These are phyloP conservation scores for Austroboletus novae-zelandiae DNA, from an alignment of 1,284 basidiomycete genomes.

Conservation along the genomic window DNA sequence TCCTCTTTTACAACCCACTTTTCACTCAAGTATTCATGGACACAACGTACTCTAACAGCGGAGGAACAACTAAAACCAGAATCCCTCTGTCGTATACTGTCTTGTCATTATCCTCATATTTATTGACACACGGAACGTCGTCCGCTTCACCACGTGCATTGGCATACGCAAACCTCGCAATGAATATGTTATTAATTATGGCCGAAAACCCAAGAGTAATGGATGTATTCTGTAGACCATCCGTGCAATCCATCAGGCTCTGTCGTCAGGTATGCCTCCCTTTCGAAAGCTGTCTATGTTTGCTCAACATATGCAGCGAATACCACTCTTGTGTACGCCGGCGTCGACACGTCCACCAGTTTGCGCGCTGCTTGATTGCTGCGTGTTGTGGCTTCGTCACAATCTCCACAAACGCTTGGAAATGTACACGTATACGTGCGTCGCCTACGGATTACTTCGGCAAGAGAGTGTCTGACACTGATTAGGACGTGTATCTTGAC, in stretches of 20 bases:
- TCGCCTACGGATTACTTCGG: conserved; percentile 2
- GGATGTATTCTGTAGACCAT: conserved; percentile 41
- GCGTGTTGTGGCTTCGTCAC: conserved; percentile 65
- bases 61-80: conserved; percentile 9
- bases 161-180: conserved; percentile 55
- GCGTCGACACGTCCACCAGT: conserved; percentile 42
- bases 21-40: conserved; percentile 48
- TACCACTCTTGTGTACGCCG: conserved; percentile 48
- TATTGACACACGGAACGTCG: conserved; percentile 62
- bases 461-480: not conserved
- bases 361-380: conserved; percentile 60
- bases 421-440: conserved; percentile 53
- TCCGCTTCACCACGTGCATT: conserved; percentile 52
- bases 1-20: conserved; percentile 45
- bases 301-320: conserved; percentile 35
- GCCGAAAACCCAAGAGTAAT: conserved; percentile 49
- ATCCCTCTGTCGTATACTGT: conserved; percentile 43
- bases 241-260: conserved; percentile 42
- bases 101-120: conserved; percentile 57
- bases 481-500: conserved; percentile 53
- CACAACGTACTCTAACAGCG: conserved; percentile 28
- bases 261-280: conserved; percentile 55
- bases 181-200: conserved; percentile 50
- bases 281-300: not conserved
- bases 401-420: conserved; percentile 63